A percentile compares a stretch with the other conserved stretches of the same genome.
Evolutionary conservation across 2,329 filamentous ascomycete genomes (phyloP).

Genomic region (Ophiostoma australiae): DNA sequence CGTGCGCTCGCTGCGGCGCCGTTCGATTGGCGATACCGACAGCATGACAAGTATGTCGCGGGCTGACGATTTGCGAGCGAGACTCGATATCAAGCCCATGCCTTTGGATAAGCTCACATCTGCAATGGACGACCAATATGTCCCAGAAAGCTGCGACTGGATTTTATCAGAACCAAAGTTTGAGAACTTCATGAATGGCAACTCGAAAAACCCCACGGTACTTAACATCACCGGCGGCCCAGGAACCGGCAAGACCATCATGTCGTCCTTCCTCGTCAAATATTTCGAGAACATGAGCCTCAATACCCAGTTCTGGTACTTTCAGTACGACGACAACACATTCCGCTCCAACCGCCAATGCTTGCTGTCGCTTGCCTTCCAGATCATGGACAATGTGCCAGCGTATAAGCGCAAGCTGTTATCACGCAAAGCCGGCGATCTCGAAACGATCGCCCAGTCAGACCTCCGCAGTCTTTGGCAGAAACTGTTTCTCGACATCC

Average conservation of each 20-base stretch:
- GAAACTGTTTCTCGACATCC: not conserved
- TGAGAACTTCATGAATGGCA: not conserved
- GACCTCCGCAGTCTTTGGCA: not conserved
- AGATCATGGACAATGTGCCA: not conserved
- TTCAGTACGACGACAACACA: not conserved
- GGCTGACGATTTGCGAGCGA: not conserved
- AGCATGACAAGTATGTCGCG: not conserved
- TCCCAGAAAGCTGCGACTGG: not conserved
- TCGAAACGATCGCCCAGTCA: not conserved
- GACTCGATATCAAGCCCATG: not conserved
- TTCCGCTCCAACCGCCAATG: not conserved
- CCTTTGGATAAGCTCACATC: not conserved
- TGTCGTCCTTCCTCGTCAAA: not conserved
- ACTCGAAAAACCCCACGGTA: not conserved
- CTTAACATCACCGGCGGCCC: not conserved
- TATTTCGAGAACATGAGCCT: not conserved
- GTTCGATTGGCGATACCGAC: not conserved
- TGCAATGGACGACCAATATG: not conserved
- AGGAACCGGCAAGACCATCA: not conserved
- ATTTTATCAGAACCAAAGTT: not conserved
- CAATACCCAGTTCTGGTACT: not conserved
- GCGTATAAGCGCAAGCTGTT: not conserved
- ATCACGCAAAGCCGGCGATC: not conserved
- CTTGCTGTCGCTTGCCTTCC: not conserved
- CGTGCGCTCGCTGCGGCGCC: not conserved